Conservation (phyloP, 2,329 filamentous ascomycete species). For the Podosphaera fusca region DNA sequence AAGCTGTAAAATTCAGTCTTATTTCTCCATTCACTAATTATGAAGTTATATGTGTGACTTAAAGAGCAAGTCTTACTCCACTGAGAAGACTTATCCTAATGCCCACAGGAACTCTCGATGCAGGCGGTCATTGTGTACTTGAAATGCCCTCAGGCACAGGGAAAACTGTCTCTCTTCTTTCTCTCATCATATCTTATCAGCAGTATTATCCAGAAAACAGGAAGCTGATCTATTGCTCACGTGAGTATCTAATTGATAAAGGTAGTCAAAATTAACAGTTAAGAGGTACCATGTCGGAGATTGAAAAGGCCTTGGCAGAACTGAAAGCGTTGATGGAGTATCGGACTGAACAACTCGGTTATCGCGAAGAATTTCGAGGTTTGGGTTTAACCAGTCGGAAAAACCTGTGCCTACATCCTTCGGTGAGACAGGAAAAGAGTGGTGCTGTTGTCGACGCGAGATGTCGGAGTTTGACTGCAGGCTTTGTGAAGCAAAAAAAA, state of each 20-base stretch:
- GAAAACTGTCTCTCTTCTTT: slow-evolving; percentile 87
- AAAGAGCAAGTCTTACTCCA: slow-evolving; percentile 26
- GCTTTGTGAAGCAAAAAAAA: slow-evolving; percentile 95
- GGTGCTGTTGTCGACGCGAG: slow-evolving; percentile 84
- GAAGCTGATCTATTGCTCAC: slow-evolving; percentile 96
- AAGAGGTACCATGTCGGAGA: slow-evolving; percentile 89
- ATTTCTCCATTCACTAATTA: slow-evolving; percentile 5
- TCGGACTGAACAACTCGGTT: slow-evolving; percentile 66
- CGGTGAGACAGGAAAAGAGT: slow-evolving; percentile 89
- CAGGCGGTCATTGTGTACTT: slow-evolving; percentile 80
- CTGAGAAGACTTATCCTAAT: slow-evolving; percentile 5
- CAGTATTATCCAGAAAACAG: slow-evolving; percentile 79
- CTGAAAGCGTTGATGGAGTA: slow-evolving; percentile 89
- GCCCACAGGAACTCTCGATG: slow-evolving; percentile 51
- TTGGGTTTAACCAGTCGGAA: slow-evolving; percentile 88
- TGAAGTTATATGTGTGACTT: slow-evolving; percentile 60
- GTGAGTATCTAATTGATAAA: slow-evolving; percentile 20
- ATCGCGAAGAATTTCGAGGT: slow-evolving; percentile 79
- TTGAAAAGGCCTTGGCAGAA: slow-evolving; percentile 89
- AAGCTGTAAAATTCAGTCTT: slow-evolving; percentile 5
- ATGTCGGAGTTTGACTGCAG: slow-evolving; percentile 83
- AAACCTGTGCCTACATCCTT: slow-evolving; percentile 88
- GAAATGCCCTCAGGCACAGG: slow-evolving; percentile 99
- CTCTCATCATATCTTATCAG: slow-evolving; percentile 91
- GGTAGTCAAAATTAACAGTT: background rate